Conservation (phyloP, 2,329 filamentous ascomycete genomes). For the Fusarium chuoi region DNA sequence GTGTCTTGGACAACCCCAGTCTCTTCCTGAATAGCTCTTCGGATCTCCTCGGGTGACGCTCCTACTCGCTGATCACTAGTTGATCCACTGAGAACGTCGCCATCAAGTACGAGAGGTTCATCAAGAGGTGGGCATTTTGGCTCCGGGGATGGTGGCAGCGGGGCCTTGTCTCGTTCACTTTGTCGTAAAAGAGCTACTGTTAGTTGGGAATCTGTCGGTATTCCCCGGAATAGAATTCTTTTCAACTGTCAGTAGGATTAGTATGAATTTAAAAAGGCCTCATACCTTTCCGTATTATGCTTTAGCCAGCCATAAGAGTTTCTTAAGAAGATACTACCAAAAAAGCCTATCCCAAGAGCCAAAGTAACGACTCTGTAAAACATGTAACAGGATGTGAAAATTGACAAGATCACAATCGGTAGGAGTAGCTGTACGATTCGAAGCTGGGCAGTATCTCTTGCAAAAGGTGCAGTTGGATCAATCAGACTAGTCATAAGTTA, state of each 20-base stretch:
- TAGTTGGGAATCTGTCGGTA: conserved; percentile 83
- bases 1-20: conserved; percentile 47
- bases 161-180: conserved; percentile 79
- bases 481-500: conserved; percentile 52
- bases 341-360: background rate
- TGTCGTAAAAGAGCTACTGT: conserved; percentile 80
- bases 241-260: conserved; percentile 60
- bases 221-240: conserved; percentile 78
- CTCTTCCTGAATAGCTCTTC: conserved; percentile 61
- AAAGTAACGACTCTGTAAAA: background rate
- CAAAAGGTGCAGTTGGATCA: conserved; percentile 68
- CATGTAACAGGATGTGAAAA: background rate
- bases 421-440: background rate
- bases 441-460: conserved; percentile 64
- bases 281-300: conserved; percentile 61
- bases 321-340: background rate
- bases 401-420: background rate
- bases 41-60: conserved; percentile 63
- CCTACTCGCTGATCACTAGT: conserved; percentile 33
- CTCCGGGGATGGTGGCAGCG: conserved; percentile 64
- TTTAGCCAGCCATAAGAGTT: background rate
- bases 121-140: background rate
- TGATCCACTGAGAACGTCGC: conserved; percentile 53
- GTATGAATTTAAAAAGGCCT: conserved; percentile 52
- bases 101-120: background rate